Evolutionary conservation across 2,329 filamentous ascomycete genomes (phyloP).

Genomic region (Phialophora tarda): DNA sequence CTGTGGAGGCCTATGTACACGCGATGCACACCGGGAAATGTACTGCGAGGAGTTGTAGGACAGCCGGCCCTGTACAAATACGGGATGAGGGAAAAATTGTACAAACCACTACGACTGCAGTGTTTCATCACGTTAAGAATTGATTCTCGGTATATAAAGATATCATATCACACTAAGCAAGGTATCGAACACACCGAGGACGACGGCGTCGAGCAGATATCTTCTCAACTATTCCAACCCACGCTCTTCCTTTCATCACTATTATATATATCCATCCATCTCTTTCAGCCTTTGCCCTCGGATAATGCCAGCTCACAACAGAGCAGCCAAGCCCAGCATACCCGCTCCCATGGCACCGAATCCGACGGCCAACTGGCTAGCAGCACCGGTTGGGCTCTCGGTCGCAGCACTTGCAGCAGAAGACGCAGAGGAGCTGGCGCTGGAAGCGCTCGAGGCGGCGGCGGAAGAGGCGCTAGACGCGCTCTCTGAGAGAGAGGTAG

Average conservation of each 20-base stretch:
- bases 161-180: neutral
- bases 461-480: conserved; percentile 17
- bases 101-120: neutral
- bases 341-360: conserved; percentile 30
- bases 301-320: conserved; percentile 20
- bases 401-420: conserved; percentile 15
- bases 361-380: conserved; percentile 19
- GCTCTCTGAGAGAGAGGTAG: conserved; percentile 16
- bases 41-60: neutral
- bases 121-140: neutral
- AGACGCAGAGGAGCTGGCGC: conserved; percentile 8
- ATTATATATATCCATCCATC: neutral
- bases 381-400: conserved; percentile 25
- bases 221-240: neutral
- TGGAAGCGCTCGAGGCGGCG: neutral
- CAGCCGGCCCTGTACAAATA: neutral
- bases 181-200: neutral
- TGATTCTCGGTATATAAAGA: neutral
- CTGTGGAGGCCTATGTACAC: neutral
- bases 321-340: conserved; percentile 32
- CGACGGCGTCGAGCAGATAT: neutral
- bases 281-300: neutral
- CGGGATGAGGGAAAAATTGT: neutral
- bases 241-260: neutral
- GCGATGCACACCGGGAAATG: neutral